Evolutionary conservation across 2,329 filamentous ascomycete species (phyloP).

Genomic region (Macrophomina tecta): DNA sequence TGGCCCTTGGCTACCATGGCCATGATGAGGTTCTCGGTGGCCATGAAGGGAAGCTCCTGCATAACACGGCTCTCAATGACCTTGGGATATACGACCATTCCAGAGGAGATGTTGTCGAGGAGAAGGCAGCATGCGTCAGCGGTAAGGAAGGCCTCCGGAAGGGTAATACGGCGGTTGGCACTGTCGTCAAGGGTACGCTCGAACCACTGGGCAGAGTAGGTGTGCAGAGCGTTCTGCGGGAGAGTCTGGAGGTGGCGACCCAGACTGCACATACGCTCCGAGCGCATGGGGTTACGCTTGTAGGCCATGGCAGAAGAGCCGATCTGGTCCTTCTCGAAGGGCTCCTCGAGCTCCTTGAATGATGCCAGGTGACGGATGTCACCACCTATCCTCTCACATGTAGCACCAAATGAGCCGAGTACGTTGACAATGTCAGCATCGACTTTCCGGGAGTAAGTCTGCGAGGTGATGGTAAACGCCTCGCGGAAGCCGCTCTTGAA

Average conservation of each 20-base stretch:
- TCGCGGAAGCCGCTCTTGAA: slow-evolving; percentile 69
- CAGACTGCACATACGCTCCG: slow-evolving; percentile 66
- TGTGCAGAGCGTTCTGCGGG: slow-evolving; percentile 66
- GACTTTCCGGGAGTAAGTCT: slow-evolving; percentile 81
- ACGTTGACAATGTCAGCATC: slow-evolving; percentile 82
- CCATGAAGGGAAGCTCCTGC: slow-evolving; percentile 87
- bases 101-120: slow-evolving; percentile 75
- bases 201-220: slow-evolving; percentile 75
- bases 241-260: slow-evolving; percentile 62
- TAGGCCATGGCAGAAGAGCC: slow-evolving; percentile 67
- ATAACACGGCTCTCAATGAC: slow-evolving; percentile 71
- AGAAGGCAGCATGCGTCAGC: slow-evolving; percentile 67
- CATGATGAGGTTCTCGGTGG: slow-evolving; percentile 67
- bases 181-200: slow-evolving; percentile 80
- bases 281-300: slow-evolving; percentile 67
- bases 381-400: slow-evolving; percentile 73
- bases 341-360: slow-evolving; percentile 85
- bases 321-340: slow-evolving; percentile 80
- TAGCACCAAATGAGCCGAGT: slow-evolving; percentile 79
- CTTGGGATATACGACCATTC: slow-evolving; percentile 77
- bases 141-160: slow-evolving; percentile 56
- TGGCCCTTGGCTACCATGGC: slow-evolving; percentile 72
- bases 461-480: slow-evolving; percentile 70
- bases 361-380: slow-evolving; percentile 77
- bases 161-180: slow-evolving; percentile 66